Base-by-base conservation (phyloP, 495 filamentous ascomycete genomes). In the Cercophora newfieldiana region DNA sequence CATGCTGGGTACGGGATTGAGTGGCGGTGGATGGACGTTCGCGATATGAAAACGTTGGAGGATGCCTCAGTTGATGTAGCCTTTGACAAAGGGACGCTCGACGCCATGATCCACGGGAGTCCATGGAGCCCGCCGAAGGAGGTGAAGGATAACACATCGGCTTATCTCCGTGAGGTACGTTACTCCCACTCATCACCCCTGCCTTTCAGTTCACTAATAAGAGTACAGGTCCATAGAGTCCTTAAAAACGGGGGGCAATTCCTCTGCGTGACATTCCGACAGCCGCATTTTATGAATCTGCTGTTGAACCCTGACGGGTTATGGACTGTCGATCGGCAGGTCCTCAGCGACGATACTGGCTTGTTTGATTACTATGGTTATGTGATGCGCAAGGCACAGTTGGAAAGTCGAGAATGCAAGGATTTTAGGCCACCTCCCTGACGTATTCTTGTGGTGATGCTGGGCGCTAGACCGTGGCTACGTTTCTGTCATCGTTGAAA, bases 81-180 rank as follows among this genome's bases (percentile, higher is more conserved):
- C 21, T 83, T 90, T 64, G 85, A 89, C 67, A 89, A 89, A 69
- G 83, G 80, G 4, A 88, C 86, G 1, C 76, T 89, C 1, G 87
- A 89, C 67, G 85, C 83, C 33, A 87, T 89, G 81, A 81, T 90
- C 21, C 77, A 85, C 59, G 85, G 87, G 5, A 83, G 78, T 56
- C 77, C 80, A 0, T 87, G 85, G 86, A 81, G 80, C 68, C 85
- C 86, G 6, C 83, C 83, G 7, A 76, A 81, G 1, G 78, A 83
- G 10, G 85, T 88, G 1, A 77, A 70, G 61, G 70, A 81, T 12
- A 86, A 86, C 67, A 83, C 80, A 8, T 68, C 72, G 5, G 71
- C 66, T 48, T 88, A 89, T 66, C 74, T 87, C 12, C 66, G 78
- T 29, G 84, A 89, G 31, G 78, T 66, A 33, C 16, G 85, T 85